Conservation (phyloP, 2,329 filamentous ascomycete species). For the Fusarium papillatum region DNA sequence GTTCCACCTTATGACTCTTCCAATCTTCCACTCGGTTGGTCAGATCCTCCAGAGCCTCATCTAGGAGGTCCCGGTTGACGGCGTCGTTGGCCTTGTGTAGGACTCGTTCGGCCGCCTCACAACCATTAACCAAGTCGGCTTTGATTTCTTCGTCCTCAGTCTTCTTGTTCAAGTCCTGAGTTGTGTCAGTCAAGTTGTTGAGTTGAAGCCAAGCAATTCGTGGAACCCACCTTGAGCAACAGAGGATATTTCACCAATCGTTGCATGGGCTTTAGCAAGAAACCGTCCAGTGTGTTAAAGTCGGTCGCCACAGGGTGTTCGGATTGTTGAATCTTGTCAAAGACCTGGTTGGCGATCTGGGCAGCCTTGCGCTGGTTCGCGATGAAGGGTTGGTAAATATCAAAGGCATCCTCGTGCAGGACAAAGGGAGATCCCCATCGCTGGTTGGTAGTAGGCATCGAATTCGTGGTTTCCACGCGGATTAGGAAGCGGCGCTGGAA, state of each 20-base stretch:
- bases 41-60: constrained; percentile 87
- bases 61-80: constrained; percentile 87
- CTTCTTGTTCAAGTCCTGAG: constrained; percentile 87
- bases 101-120: constrained; percentile 85
- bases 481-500: constrained; percentile 97
- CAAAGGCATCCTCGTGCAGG: constrained; percentile 87
- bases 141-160: constrained; percentile 80
- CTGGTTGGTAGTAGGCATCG: constrained; percentile 80
- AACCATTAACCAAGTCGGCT: constrained; percentile 80
- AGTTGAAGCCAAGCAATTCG: constrained; percentile 4
- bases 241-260: constrained; percentile 95
- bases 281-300: constrained; percentile 89
- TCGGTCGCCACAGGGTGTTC: constrained; percentile 87
- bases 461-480: constrained; percentile 95
- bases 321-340: constrained; percentile 86
- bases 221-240: constrained; percentile 78
- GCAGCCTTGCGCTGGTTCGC: constrained; percentile 96
- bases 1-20: constrained; percentile 92
- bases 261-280: constrained; percentile 97
- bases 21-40: constrained; percentile 91
- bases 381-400: constrained; percentile 97
- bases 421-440: constrained; percentile 97
- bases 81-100: constrained; percentile 90
- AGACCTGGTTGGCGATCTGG: constrained; percentile 84
- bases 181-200: constrained; percentile 41